phyloP scores from a whole-genome alignment of 1,284 basidiomycete species.

The Malassezia dermatis region DNA sequence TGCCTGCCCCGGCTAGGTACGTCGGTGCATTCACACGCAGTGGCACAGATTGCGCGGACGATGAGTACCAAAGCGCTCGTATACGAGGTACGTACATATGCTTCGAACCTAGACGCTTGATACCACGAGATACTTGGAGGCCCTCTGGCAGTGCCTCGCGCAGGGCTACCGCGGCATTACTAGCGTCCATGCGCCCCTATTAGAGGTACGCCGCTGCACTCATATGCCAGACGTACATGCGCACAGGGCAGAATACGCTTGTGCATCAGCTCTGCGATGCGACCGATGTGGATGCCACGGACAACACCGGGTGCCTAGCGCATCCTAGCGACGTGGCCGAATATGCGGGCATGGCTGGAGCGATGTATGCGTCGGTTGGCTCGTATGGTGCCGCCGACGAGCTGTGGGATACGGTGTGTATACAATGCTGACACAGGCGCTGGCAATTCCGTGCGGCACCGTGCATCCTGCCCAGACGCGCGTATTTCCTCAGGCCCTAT shows the following conservation, averaged over 20 bases:
- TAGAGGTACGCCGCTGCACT: background rate
- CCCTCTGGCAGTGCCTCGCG: background rate
- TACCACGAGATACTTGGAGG: conserved; percentile 1
- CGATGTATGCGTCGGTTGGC: conserved; percentile 25
- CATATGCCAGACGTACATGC: conserved; percentile 7
- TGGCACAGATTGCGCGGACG: conserved; percentile 3
- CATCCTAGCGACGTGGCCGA: conserved; percentile 24
- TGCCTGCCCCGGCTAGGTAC: background rate
- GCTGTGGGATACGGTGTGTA: conserved; percentile 30
- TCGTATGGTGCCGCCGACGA: conserved; percentile 24
- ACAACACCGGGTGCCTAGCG: background rate
- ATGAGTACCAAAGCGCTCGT: background rate
- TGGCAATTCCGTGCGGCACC: conserved; percentile 59
- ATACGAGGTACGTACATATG: background rate
- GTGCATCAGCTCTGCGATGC: background rate
- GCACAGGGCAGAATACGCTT: background rate
- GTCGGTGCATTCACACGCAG: background rate
- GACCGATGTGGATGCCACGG: background rate
- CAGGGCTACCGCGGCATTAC: conserved; percentile 1
- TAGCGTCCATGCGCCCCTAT: conserved; percentile 8
- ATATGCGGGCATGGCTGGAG: conserved; percentile 35
- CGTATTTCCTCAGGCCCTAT: conserved; percentile 54
- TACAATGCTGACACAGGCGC: conserved; percentile 45
- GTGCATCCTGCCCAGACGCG: conserved; percentile 49
- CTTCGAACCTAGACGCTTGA: background rate